A percentile compares a stretch with the other conserved stretches of the same genome.
These are phyloP conservation scores for Teunomyces gatunensis DNA, from an alignment of 805 yeast genomes.

Conservation along the genomic window DNA sequence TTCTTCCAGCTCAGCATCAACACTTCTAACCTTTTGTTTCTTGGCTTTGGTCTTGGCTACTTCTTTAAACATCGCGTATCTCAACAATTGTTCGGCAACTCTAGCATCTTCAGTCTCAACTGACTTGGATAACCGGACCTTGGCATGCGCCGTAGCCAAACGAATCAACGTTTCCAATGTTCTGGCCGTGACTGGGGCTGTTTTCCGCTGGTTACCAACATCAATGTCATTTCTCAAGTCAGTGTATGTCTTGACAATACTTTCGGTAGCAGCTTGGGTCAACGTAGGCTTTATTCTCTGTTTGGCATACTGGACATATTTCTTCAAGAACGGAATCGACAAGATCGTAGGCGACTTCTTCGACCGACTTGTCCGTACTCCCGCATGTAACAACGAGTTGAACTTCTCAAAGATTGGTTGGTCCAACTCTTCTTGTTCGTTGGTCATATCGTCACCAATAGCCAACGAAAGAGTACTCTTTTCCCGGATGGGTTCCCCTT, in stretches of 20 bases:
- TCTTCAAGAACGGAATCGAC: constrained; percentile 81
- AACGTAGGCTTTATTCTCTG: constrained; percentile 80
- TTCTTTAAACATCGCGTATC: constrained; percentile 85
- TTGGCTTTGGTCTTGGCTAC: constrained; percentile 40
- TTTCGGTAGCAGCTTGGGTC: constrained; percentile 71
- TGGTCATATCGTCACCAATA: constrained; percentile 63
- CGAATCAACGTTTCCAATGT: constrained; percentile 94
- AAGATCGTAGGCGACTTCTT: constrained; percentile 38
- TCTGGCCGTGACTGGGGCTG: constrained; percentile 97
- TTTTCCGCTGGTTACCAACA: constrained; percentile 63
- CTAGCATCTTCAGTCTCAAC: constrained; percentile 77
- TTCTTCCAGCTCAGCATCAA: constrained; percentile 27
- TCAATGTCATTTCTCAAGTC: constrained; percentile 73
- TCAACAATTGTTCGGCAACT: constrained; percentile 79
- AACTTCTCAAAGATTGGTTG: constrained; percentile 81
- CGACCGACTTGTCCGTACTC: constrained; percentile 42
- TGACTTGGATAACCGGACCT: constrained; percentile 77
- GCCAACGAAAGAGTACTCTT: constrained; percentile 66
- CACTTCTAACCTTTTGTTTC: constrained; percentile 21
- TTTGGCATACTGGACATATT: constrained; percentile 92
- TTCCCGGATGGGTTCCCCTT: constrained; percentile 93
- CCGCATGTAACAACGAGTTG: constrained; percentile 79
- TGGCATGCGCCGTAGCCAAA: constrained; percentile 94
- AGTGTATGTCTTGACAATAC: constrained; percentile 78
- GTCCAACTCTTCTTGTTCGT: constrained; percentile 43